A percentile compares a stretch with the other conserved stretches of the same genome.
phyloP scores from a whole-genome alignment of 2,329 filamentous ascomycete genomes.

The Pleoardoris graminearum region DNA sequence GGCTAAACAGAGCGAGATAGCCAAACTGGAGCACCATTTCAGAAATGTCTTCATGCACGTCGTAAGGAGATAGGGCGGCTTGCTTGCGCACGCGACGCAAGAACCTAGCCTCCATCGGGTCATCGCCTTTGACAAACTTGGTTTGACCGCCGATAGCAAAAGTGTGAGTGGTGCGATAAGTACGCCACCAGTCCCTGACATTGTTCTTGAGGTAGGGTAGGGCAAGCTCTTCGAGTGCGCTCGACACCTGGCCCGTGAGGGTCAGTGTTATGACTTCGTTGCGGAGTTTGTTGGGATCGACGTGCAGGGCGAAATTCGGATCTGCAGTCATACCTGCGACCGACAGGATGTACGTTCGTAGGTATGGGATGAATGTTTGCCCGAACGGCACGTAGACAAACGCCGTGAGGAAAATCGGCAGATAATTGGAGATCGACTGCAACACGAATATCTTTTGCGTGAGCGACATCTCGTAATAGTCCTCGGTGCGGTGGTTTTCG shows the following conservation, averaged over 20 bases:
- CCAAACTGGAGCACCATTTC: conserved; percentile 45
- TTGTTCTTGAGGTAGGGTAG: conserved; percentile 36
- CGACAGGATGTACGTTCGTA: conserved; percentile 26
- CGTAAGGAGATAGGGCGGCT: conserved; percentile 33
- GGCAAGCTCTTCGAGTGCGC: conserved; percentile 34
- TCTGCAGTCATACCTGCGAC: conserved; percentile 15
- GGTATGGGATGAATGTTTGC: conserved; percentile 25
- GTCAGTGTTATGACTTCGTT: conserved; percentile 42
- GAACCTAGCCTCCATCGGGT: conserved; percentile 35
- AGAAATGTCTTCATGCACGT: conserved; percentile 41
- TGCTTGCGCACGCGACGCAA: conserved; percentile 35
- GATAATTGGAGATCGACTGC: conserved; percentile 42
- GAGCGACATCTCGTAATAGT: conserved; percentile 39
- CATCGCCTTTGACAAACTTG: conserved; percentile 19
- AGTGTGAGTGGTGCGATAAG: conserved; percentile 20
- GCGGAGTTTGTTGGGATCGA: conserved; percentile 34
- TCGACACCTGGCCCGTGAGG: conserved; percentile 38
- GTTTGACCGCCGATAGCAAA: conserved; percentile 2
- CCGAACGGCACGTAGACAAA: conserved; percentile 41
- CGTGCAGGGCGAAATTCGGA: conserved; percentile 22
- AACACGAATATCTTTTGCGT: conserved; percentile 43
- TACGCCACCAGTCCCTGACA: conserved; percentile 35
- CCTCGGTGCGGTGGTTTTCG: conserved; percentile 40
- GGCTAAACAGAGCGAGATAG: conserved; percentile 40
- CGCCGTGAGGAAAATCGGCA: conserved; percentile 41